Evolutionary conservation across 176 grass and related monocot species (phyloP).

Genomic region (Guadua angustifolia): DNA sequence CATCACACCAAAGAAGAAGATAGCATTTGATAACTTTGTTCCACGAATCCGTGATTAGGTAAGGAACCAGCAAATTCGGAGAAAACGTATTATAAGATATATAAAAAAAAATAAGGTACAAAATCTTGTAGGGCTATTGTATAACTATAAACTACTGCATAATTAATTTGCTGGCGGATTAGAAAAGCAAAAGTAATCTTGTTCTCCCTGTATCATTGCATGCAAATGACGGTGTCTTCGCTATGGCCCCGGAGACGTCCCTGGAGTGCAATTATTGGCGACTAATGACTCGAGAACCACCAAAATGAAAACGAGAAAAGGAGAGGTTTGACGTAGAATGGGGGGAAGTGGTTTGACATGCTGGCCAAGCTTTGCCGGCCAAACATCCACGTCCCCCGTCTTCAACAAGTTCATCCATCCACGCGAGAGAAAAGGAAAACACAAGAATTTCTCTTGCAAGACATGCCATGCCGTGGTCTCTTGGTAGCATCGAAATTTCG

Average conservation of each 20-base stretch:
- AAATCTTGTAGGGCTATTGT: not conserved
- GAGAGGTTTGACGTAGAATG: constrained; percentile 45
- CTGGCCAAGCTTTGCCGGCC: constrained; percentile 36
- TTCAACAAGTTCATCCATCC: not conserved
- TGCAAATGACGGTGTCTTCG: not conserved
- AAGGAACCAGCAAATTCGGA: not conserved
- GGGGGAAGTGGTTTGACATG: constrained; percentile 38
- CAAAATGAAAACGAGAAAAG: constrained; percentile 40
- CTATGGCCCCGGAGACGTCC: constrained; percentile 32
- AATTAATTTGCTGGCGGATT: not conserved
- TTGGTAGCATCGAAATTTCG: not conserved
- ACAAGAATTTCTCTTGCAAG: constrained; percentile 39
- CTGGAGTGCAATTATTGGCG: constrained; percentile 26
- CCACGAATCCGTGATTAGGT: constrained; percentile 15
- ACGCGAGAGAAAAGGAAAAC: not conserved
- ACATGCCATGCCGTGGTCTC: not conserved
- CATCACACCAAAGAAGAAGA: constrained; percentile 28
- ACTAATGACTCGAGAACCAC: constrained; percentile 41
- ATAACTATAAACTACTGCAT: not conserved
- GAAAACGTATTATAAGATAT: not conserved
- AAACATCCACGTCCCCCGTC: constrained; percentile 47
- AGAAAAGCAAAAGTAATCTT: not conserved
- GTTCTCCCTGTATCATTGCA: not conserved
- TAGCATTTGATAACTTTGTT: not conserved
- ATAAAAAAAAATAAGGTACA: not conserved